phyloP scores from a whole-genome alignment of 2,329 filamentous ascomycete species.

The Claviceps pusilla region DNA sequence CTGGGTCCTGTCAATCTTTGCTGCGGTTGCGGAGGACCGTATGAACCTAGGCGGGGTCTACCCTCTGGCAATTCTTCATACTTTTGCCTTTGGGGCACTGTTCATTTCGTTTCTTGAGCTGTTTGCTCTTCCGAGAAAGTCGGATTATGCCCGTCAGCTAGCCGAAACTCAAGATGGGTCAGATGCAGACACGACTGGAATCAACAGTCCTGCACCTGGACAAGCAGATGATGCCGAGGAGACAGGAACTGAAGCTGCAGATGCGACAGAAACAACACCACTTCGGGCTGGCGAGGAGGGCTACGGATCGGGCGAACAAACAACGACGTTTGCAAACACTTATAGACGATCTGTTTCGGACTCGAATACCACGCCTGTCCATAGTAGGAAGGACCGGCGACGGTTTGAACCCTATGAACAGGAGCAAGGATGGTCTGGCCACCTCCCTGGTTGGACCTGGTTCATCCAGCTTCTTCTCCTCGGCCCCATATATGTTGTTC shows the following conservation, averaged over 20 bases:
- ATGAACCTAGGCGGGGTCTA: constrained; percentile 63
- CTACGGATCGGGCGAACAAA: constrained; percentile 20
- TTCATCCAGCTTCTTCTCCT: constrained; percentile 69
- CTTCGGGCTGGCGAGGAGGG: constrained; percentile 25
- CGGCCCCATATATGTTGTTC: constrained; percentile 60
- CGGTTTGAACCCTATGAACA: constrained; percentile 37
- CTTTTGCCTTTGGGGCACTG: constrained; percentile 57
- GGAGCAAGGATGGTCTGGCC: constrained; percentile 76
- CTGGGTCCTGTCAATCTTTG: constrained; percentile 57
- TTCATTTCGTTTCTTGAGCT: constrained; percentile 67
- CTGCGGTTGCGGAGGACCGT: constrained; percentile 63
- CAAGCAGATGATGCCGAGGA: constrained; percentile 2
- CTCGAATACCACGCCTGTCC: constrained; percentile 9
- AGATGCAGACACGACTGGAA: constrained; percentile 20
- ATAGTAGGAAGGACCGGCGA: constrained; percentile 10
- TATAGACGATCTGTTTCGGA: constrained; percentile 33
- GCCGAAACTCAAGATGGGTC: constrained; percentile 33
- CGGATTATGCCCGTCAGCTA: constrained; percentile 48
- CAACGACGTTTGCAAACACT: constrained; percentile 39
- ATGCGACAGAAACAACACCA: constrained; percentile 38
- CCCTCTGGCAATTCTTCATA: constrained; percentile 65
- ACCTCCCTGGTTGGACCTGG: constrained; percentile 75
- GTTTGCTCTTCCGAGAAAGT: constrained; percentile 58
- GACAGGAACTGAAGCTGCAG: constrained; percentile 13
- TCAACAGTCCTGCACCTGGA: constrained; percentile 17